phyloP scores from a whole-genome alignment of 202 grass and related monocot genomes.

The Elaeis oleifera region DNA sequence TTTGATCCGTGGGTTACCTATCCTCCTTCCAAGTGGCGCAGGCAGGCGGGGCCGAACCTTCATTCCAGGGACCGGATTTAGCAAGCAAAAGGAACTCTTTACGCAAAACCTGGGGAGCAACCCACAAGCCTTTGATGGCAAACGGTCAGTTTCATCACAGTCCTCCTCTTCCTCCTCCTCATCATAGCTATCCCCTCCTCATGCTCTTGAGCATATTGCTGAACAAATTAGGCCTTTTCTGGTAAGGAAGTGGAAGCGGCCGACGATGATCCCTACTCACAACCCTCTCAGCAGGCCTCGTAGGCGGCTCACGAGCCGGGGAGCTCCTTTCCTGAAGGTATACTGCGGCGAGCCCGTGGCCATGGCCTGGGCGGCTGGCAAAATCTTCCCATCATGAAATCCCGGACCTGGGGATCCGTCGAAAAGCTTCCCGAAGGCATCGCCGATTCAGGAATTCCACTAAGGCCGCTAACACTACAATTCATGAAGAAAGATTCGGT shows the following conservation, averaged over 20 bases:
- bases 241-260: conserved; percentile 53
- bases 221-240: conserved; percentile 50
- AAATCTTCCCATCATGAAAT: conserved; percentile 89
- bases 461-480: conserved; percentile 91
- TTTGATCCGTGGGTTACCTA: conserved; percentile 32
- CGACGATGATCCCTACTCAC: conserved; percentile 26
- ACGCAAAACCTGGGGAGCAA: conserved; percentile 67
- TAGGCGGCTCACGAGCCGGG: conserved; percentile 2
- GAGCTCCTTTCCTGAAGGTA: conserved; percentile 58
- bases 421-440: not conserved
- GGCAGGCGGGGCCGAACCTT: conserved; percentile 29
- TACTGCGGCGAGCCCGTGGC: conserved; percentile 65
- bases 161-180: conserved; percentile 43
- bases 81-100: conserved; percentile 59
- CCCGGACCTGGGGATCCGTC: conserved; percentile 33
- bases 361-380: conserved; percentile 74
- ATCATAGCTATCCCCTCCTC: conserved; percentile 24
- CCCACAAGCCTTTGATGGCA: conserved; percentile 69
- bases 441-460: conserved; percentile 30
- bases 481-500: conserved; percentile 77
- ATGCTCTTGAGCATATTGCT: conserved; percentile 27
- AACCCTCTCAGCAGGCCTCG: conserved; percentile 4
- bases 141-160: conserved; percentile 36
- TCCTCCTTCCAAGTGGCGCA: conserved; percentile 18
- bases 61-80: conserved; percentile 71